These are phyloP conservation scores for Salvia sclarea DNA, from an alignment of 305 asterid species.

Conservation along the genomic window DNA sequence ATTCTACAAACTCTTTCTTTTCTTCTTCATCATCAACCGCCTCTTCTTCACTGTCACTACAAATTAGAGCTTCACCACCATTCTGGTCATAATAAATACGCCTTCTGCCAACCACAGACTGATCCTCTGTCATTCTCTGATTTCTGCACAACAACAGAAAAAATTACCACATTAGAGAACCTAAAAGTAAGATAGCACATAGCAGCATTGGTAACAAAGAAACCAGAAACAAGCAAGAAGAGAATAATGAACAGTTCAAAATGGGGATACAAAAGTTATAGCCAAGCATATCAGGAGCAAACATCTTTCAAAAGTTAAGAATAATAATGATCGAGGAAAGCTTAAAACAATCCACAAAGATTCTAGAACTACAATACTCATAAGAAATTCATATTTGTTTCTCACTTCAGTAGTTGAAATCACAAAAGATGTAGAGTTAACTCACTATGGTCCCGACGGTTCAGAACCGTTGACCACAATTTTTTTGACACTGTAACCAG, in stretches of 20 bases:
- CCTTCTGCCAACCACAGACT: conserved; percentile 94
- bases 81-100: conserved; percentile 90
- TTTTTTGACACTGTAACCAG: not conserved
- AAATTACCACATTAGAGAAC: conserved; percentile 25
- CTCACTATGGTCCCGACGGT: no score
- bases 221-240: conserved; percentile 12
- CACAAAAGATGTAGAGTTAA: not conserved
- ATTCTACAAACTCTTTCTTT: conserved; percentile 76
- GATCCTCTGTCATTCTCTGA: conserved; percentile 95
- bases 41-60: conserved; percentile 98
- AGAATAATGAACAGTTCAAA: not conserved
- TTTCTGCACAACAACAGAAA: conserved; percentile 53
- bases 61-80: conserved; percentile 95
- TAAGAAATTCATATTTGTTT: not conserved
- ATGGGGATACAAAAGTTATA: not conserved
- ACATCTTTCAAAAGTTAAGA: conserved; percentile 2
- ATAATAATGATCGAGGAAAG: not conserved
- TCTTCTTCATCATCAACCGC: conserved; percentile 75
- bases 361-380: not conserved
- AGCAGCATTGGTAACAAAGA: not conserved
- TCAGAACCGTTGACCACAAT: not conserved
- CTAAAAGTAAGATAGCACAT: not conserved
- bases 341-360: not conserved
- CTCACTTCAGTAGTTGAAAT: not conserved
- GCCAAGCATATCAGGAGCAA: not conserved